Base-by-base conservation (phyloP, 192 early-diverging fungal genomes). In the Phlyctochytrium bullatum region DNA sequence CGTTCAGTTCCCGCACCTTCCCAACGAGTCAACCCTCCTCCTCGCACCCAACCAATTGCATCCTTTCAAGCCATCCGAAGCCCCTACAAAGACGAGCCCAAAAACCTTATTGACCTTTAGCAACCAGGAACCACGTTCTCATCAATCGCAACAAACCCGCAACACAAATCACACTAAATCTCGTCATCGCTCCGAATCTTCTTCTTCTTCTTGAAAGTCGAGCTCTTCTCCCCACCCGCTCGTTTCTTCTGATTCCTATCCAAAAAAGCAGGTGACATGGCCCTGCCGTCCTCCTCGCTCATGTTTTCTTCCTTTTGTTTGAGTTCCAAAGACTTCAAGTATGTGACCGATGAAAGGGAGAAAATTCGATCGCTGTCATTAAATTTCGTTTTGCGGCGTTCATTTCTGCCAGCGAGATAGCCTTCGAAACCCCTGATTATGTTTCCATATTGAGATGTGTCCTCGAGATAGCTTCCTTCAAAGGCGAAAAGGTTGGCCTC, bases 391-490 rank as follows among this genome's bases (percentile, higher is more conserved):
- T 83, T 79, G 53, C 87, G 85, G 59, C 85, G 82, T 31, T 82
- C 78, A 2, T 83, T 76, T 27, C 84, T 70, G 28, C 77, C 83
- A 52, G 79, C 85, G 56, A 95, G 74, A 68, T 96, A 96, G 0
- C 90, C 91, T 12, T 94, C 93, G 62, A 94, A 96, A 0, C 94
- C 94, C 35, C 86, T 79, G 40, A 95, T 89, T 62, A 96, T 89
- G 67, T 96, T 96, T 31, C 94, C 94, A 25, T 88, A 84, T 2
- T 84, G 81, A 2, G 84, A 86, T 0, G 93, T 93, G 59, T 90
- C 91, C 76, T 96, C 94, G 32, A 96, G 78, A 69, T 96, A 96
- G 6, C 90, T 89, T 0, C 89, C 89, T 71, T 96, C 94, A 73
- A 91, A 91, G 25, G 83, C 77, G 75, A 92, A 96, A 36, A 96